Evolutionary conservation across 768 basidiomycete species (phyloP), one percentile per base, ranked within the genome.

Genomic region (Rhodotorula kratochvilovae): DNA sequence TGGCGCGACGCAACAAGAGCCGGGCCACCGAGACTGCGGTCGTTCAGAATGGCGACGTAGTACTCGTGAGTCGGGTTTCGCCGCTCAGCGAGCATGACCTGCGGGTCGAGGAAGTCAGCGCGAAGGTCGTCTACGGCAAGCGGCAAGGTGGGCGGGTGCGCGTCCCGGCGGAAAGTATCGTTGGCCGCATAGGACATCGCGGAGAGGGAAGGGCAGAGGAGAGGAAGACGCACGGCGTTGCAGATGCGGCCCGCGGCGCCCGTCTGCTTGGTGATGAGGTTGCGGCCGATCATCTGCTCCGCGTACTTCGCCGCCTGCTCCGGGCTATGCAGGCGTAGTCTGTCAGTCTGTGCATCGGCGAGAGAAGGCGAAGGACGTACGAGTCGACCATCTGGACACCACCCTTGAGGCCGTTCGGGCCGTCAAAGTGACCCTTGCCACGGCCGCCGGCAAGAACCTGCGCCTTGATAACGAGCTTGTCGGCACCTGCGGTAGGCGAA

Each of bases 21-120:
- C 55, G 92, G 90, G 23, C 90, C 89, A 70, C 92, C 88, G 12
- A 89, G 84, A 23, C 86, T 86, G 76, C 96, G 91, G 84, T 99
- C 96, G 79, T 97, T 97, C 65, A 99, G 86, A 43, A 98, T 87
- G 23, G 96, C 96, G 61, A 94, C 90, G 79, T 99, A 99, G 85
- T 98, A 98, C 81, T 99, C 96, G 80, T 99, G 96, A 53, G 87
- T 86, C 45, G 96, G 91, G 71, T 90, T 87, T 72, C 92, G 88
- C 76, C 91, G 89, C 82, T 98, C 93, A 23, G 96, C 96, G 59
- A 99, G 85, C 96, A 99, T 99, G 79, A 99, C 90, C 92, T 94
- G 72, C 21, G 31, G 29, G 27, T 43, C 2, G 15, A 15, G 19
- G 27, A n/a, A 16, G 17, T 60, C 56, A 66, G 46, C 43, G 39